Conservation (phyloP, 805 yeast species). For the Wickerhamiella brachini region DNA sequence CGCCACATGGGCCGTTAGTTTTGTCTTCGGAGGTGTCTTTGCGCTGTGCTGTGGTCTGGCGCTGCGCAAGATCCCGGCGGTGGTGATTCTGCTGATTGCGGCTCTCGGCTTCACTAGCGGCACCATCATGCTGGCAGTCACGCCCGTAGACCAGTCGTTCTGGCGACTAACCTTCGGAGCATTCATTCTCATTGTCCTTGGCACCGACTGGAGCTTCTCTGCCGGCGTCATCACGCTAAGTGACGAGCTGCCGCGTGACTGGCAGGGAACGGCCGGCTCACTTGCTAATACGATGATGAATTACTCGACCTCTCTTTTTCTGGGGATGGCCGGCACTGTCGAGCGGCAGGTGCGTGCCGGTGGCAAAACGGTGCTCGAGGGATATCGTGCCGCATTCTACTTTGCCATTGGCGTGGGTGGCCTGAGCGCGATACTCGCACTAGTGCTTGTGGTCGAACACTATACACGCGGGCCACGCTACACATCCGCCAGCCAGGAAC, state of each 20-base stretch:
- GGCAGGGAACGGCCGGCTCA: constrained; percentile 72
- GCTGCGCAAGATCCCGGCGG: constrained; percentile 35
- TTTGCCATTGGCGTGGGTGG: neutral
- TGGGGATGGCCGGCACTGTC: constrained; percentile 47
- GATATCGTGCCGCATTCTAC: neutral
- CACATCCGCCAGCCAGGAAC: neutral
- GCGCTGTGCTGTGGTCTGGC: constrained; percentile 38
- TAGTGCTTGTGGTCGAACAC: neutral
- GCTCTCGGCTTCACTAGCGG: constrained; percentile 36
- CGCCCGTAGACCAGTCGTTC: constrained; percentile 45
- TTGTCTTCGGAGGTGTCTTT: constrained; percentile 44
- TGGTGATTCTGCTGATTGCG: constrained; percentile 37
- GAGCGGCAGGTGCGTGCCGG: constrained; percentile 10
- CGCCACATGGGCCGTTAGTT: constrained; percentile 32
- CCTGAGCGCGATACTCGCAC: neutral
- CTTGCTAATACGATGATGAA: constrained; percentile 56
- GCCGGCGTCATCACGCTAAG: constrained; percentile 53
- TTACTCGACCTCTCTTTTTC: constrained; percentile 53
- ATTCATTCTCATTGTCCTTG: constrained; percentile 47
- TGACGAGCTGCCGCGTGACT: constrained; percentile 42
- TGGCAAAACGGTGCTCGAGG: neutral
- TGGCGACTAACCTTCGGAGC: constrained; percentile 46
- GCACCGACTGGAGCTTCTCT: constrained; percentile 70
- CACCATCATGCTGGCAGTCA: constrained; percentile 9
- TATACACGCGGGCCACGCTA: neutral